Base-by-base conservation (phyloP, 768 basidiomycete genomes). In the Clitopilus hobsonii region DNA sequence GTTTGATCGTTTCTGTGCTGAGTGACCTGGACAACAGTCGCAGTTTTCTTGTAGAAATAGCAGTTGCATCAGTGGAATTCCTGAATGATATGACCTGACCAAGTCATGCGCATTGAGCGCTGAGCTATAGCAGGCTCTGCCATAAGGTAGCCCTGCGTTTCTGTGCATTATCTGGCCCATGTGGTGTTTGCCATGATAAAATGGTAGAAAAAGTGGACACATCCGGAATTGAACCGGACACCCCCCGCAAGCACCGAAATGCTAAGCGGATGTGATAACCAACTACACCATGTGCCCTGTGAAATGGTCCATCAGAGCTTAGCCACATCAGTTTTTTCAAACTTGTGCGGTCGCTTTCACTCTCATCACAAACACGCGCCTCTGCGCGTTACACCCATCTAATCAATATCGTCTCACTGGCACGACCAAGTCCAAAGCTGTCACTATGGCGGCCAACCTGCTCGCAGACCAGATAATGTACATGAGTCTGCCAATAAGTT, bases 211-310 rank as follows among this genome's bases (percentile, higher is more conserved):
- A 14, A 10, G 8, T 50, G 49, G 49, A 50, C 49, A 50, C 49
- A 50, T 24, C 28, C 25, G 49, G 49, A 50, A 50, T 50, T 50
- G 49, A 50, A 50, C 49, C 49, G 25, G 28, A 24, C 49, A 50
- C 49, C 49, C 25, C 49, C 49, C 49, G 23, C 49, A 50, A 50
- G 25, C 23, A 24, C 24, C 13, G 24, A n/a, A 26, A 55, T 67
- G 66, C 66, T 63, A 67, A 67, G 65, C 62, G 65, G 63, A 62
- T 61, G 66, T 62, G 65, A 67, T 67, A 66, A 65, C 65, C 66
- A 66, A 67, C 66, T 65, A 67, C 66, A 66, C 66, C 61, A 66
- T 65, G 62, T 65, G 65, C 63, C 65, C 66, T 49, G 49, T 50
- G 49, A 18, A 41, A 20, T 18, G 6, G 29, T 7, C 14, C 7